phyloP scores from a whole-genome alignment of 2,329 filamentous ascomycete species.

The Cladosporium phlei region DNA sequence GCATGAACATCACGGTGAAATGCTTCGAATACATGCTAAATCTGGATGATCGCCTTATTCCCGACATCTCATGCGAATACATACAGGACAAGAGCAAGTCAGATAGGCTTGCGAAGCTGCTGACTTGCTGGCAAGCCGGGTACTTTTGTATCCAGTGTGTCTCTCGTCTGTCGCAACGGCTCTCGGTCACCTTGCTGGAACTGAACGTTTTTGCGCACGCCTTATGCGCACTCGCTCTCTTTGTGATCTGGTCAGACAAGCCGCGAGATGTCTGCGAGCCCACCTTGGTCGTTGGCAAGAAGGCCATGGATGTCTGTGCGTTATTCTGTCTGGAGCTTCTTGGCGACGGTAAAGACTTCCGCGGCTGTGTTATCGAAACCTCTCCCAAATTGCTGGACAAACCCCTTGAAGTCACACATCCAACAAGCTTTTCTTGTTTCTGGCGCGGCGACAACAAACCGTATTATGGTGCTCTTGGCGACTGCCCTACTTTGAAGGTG shows the following conservation, averaged over 20 bases:
- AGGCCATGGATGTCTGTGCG: background rate
- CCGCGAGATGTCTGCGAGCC: constrained; percentile 17
- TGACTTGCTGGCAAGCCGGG: constrained; percentile 17
- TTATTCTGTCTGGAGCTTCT: background rate
- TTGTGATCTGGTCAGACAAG: constrained; percentile 22
- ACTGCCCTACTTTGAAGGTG: too few species aligned
- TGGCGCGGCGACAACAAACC: too few species aligned
- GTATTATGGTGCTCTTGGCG: too few species aligned
- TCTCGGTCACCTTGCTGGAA: constrained; percentile 20
- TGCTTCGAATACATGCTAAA: background rate
- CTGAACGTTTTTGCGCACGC: constrained; percentile 22
- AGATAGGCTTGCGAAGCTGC: constrained; percentile 14
- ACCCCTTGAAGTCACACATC: background rate
- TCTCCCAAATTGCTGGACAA: background rate
- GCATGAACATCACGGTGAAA: background rate
- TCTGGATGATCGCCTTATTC: background rate
- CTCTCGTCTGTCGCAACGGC: constrained; percentile 13
- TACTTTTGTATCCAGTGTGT: constrained; percentile 21
- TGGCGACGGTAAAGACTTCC: background rate
- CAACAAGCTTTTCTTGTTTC: background rate
- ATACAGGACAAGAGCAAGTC: constrained; percentile 21
- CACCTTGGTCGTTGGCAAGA: background rate
- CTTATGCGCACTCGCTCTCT: constrained; percentile 19
- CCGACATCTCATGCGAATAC: background rate
- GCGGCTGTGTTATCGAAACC: background rate